Evolutionary conservation across 225 moss, liverwort and hornwort genomes (phyloP), one percentile per base, ranked within the genome.

Genomic region (Pseudisothecium myosuroides): DNA sequence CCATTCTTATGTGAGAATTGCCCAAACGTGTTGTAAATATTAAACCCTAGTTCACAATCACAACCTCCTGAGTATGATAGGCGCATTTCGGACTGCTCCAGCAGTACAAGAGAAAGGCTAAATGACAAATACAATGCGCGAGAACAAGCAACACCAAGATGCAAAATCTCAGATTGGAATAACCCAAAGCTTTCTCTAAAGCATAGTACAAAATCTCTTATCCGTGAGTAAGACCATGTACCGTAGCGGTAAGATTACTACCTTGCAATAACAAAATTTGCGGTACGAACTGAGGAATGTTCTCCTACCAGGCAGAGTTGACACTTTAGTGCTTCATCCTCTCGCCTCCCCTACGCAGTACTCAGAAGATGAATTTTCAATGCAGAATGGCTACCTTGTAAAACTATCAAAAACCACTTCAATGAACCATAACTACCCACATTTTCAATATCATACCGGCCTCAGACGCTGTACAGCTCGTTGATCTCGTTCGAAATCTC

Each of bases 401-500:
- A 80, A 79, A 58, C 45, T 61, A 85, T 74, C 76, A 75, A 85
- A 85, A 73, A 88, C 17, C 74, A 88, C 32, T 80, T n/a, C 55
- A 73, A 81, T 41, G 49, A 83, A 83, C 61, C 65, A 39, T 22
- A 59, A 56, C 37, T 62, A 61, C 65, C 47, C 65, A 52, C n/a
- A 24, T 22, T 72, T 61, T 82, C 45, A 81, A 39, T 39, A 76
- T 47, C 80, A 59, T 86, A 81, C 87, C 77, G 34, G 61, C 66
- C 88, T 77, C 85, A 94, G 50, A 94, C 96, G 88, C 95, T 97
- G 94, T 97, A 99, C 60, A 99, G 90, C 82, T 93, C 83, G 41
- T 86, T 91, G 47, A 99, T 95, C 92, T 99, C 97, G 8, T 79
- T 61, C 5, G 94, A 91, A 88, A 99, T 97, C 83, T 96, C 97